A percentile compares a stretch with the other conserved stretches of the same genome.
These are phyloP conservation scores for Botrytis fabae DNA, from an alignment of 2,329 filamentous ascomycete species.

Conservation along the genomic window DNA sequence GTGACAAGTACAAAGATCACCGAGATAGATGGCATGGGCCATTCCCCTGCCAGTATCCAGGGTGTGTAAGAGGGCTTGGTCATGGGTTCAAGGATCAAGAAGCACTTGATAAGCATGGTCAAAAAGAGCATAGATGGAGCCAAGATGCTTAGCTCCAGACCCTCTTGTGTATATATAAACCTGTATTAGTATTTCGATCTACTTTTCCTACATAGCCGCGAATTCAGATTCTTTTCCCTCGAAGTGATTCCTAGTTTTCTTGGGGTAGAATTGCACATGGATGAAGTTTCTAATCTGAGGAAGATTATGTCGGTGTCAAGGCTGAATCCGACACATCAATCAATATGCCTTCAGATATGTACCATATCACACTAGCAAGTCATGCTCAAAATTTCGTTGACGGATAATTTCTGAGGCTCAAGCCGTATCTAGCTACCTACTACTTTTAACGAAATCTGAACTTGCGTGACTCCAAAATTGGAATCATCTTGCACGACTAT, in stretches of 20 bases:
- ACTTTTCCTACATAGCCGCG: background rate
- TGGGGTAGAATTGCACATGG: background rate
- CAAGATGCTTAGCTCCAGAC: background rate
- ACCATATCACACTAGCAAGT: background rate
- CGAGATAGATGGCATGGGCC: constrained; percentile 1
- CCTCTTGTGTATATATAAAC: background rate
- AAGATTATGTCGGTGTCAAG: background rate
- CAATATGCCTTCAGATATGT: background rate
- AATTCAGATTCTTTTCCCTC: background rate
- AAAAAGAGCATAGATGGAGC: background rate
- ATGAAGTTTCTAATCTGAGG: background rate
- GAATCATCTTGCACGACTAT: background rate
- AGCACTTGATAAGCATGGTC: background rate
- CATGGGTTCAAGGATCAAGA: constrained; percentile 1
- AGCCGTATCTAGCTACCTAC: background rate
- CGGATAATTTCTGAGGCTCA: background rate
- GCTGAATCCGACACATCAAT: background rate
- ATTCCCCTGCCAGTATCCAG: background rate
- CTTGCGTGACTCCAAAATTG: background rate
- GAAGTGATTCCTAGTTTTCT: background rate
- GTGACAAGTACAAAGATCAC: constrained; percentile 10
- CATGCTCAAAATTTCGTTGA: background rate
- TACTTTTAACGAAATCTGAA: background rate
- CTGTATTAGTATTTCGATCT: background rate
- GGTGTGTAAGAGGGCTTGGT: background rate